phyloP scores from a whole-genome alignment of 441 rosid species.

The Viola pubescens region DNA sequence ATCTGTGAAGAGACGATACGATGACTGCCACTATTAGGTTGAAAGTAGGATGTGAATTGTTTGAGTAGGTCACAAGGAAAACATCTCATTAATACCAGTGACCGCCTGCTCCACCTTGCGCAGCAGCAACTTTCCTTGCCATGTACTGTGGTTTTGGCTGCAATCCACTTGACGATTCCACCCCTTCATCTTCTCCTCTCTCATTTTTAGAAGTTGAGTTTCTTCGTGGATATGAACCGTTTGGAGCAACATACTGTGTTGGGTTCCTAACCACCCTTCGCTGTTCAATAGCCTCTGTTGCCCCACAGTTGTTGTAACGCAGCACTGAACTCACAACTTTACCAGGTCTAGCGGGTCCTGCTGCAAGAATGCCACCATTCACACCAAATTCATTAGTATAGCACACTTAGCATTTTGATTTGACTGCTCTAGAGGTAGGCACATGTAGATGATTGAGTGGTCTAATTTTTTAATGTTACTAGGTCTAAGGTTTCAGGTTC shows the following conservation, averaged over 20 bases:
- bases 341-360: conserved; percentile 77
- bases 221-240: conserved; percentile 56
- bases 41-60: conserved; percentile 1
- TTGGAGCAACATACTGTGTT: conserved; percentile 44
- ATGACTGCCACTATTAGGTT: conserved; percentile 1
- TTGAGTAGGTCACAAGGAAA: background rate
- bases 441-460: no score
- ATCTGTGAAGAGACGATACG: background rate
- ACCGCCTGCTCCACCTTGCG: conserved; percentile 62
- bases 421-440: no score
- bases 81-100: conserved; percentile 55
- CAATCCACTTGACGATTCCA: conserved; percentile 54
- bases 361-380: conserved; percentile 21
- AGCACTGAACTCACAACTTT: conserved; percentile 75
- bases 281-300: conserved; percentile 66
- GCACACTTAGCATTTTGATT: background rate
- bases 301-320: conserved; percentile 73
- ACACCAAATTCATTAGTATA: conserved; percentile 3
- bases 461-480: no score
- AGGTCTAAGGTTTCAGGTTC: no score
- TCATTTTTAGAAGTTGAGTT: conserved; percentile 56
- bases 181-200: conserved; percentile 58
- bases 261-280: conserved; percentile 64
- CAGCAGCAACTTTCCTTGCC: conserved; percentile 77
- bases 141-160: conserved; percentile 79